A percentile compares a stretch with the other conserved stretches of the same genome.
Conservation (phyloP, 75 land plant genomes). For the Pinus albicaulis region DNA sequence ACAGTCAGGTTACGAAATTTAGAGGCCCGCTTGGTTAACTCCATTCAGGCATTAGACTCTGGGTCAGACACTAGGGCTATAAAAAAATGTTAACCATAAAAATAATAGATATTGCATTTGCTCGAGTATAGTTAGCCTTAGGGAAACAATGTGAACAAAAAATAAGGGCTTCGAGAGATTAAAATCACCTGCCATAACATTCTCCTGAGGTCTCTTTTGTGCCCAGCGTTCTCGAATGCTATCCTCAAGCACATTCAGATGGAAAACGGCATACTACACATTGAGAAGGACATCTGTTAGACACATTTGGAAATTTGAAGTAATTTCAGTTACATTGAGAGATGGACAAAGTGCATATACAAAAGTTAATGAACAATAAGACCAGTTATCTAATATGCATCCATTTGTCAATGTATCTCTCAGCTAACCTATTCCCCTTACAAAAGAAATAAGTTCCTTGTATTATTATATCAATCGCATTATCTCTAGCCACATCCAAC, state of each 20-base stretch:
- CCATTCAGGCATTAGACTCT: not conserved
- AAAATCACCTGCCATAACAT: slow-evolving; percentile 26
- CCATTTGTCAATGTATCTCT: not conserved
- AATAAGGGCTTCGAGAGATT: too few relatives aligned
- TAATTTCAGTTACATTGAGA: not conserved
- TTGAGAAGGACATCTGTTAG: slow-evolving; percentile 6
- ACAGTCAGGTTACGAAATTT: not conserved
- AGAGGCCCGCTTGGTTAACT: not conserved
- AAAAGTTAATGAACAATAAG: not conserved
- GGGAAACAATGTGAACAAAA: too few relatives aligned
- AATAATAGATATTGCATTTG: not conserved
- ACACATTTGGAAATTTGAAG: not conserved
- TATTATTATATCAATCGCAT: too few relatives aligned
- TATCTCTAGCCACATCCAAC: too few relatives aligned
- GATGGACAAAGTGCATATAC: not conserved
- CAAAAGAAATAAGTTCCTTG: too few relatives aligned
- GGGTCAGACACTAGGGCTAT: not conserved
- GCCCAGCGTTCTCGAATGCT: slow-evolving; percentile 86
- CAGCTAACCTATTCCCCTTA: not conserved
- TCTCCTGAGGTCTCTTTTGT: slow-evolving; percentile 51
- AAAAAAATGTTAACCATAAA: not conserved
- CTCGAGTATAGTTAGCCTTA: too few relatives aligned
- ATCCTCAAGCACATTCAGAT: slow-evolving; percentile 80
- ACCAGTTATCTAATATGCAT: not conserved
- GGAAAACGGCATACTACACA: slow-evolving; percentile 81